Evolutionary conservation across 805 yeast species (phyloP).

Genomic region (Sugiyamaella floridensis): DNA sequence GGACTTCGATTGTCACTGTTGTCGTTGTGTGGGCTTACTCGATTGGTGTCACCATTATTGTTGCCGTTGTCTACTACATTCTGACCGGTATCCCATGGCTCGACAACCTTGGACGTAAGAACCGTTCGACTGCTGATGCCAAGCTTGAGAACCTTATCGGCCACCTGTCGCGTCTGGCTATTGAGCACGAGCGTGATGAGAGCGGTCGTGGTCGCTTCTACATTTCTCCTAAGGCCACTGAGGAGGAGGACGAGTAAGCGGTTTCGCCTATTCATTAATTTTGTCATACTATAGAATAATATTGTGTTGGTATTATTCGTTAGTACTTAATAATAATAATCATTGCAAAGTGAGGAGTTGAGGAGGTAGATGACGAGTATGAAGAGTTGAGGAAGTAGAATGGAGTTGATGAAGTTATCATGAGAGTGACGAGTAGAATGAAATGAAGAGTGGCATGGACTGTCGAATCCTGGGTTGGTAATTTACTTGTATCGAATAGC

Average conservation of each 20-base stretch:
- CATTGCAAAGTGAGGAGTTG: neutral
- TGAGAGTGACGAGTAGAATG: no score
- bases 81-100: conserved; percentile 36
- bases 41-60: conserved; percentile 89
- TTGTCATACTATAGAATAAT: conserved; percentile 9
- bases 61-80: conserved; percentile 92
- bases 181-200: conserved; percentile 33
- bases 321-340: neutral
- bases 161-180: conserved; percentile 32
- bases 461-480: no score
- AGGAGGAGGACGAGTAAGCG: conserved; percentile 31
- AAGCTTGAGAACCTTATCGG: conserved; percentile 33
- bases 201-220: conserved; percentile 28
- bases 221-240: conserved; percentile 29
- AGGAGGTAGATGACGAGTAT: neutral
- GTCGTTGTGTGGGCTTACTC: conserved; percentile 92
- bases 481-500: no score
- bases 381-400: neutral
- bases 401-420: no score
- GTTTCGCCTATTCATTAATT: conserved; percentile 1
- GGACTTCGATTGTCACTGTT: conserved; percentile 92
- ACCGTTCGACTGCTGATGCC: conserved; percentile 28
- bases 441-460: no score
- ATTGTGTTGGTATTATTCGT: neutral
- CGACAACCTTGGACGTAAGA: conserved; percentile 30